Evolutionary conservation across 139 green algal genomes (phyloP), one percentile per base, ranked within the genome.

Genomic region (Trebouxia sp.): DNA sequence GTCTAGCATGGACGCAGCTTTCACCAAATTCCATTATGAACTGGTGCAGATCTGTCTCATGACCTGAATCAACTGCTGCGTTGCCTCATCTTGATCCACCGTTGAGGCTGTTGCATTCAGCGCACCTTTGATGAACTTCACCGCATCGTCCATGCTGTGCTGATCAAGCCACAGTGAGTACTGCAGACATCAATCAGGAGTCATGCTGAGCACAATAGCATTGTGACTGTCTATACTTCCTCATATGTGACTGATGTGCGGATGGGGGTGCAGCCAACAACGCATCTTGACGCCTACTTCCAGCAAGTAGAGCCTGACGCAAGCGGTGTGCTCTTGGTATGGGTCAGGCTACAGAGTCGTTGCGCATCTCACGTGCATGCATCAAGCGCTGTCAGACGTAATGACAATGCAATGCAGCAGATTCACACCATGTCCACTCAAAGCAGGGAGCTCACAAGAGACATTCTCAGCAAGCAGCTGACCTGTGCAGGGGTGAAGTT

Each of bases 101-200:
- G 56, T 66, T 10, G 56, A 17, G 14, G 56, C 78, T 6, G 78
- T 79, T 5, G 83, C 87, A 15, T 72, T 80, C 39, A 91, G 41
- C 10, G 85, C 85, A 0, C 38, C 48, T 12, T 77, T 66, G 45
- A 90, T 79, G 75, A 77, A 85, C 75, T 67, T 81, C 50, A 86
- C 30, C 14, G 82, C 84, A 50, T 95, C 91, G 26, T 76, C 78
- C 32, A 78, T 66, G 28, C 79, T 89, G 85, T 98, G 94, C 65
- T 90, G 84, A 81, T 99, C 96, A 78, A 99, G 87, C 96, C 96
- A 99, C 7, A 93, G 76, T 0, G 94, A 98, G 87, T 97, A 99
- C 92, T 98, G 92, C 75, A 77, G 17, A 45, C n/a, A 30, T 15
- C 12, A 22, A 72, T 17, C 20, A 39, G 53, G 1, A 39, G n/a